A percentile compares a stretch with the other conserved stretches of the same genome.
phyloP scores from a whole-genome alignment of 352 stramenopile species.

The Phytophthora melonis region DNA sequence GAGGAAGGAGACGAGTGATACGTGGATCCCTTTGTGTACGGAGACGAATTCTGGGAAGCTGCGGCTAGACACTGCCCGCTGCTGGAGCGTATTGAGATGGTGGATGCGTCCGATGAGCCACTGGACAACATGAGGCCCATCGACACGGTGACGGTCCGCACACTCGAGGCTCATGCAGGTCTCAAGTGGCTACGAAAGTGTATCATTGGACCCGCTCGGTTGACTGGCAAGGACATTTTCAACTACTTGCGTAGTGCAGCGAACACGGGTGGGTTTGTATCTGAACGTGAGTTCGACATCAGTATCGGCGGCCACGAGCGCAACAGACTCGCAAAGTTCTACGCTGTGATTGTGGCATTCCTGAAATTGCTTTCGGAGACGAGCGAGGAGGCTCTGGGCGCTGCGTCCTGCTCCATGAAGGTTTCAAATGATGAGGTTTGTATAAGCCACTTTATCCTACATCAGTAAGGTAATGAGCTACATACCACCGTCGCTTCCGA shows the following conservation, averaged over 20 bases:
- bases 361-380: slow-evolving; percentile 3
- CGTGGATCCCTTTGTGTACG: slow-evolving; percentile 7
- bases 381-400: slow-evolving; percentile 1
- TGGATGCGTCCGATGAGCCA: not conserved
- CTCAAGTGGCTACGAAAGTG: slow-evolving; percentile 1
- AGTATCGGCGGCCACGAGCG: slow-evolving; percentile 4
- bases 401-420: not conserved
- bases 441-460: no score
- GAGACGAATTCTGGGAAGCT: slow-evolving; percentile 10
- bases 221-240: slow-evolving; percentile 7
- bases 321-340: not conserved
- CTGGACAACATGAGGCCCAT: not conserved
- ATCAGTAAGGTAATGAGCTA: no score
- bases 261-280: not conserved
- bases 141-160: not conserved
- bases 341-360: slow-evolving; percentile 2
- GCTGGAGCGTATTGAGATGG: slow-evolving; percentile 4
- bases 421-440: no score
- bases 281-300: not conserved
- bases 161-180: not conserved
- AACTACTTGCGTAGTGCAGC: not conserved
- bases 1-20: not conserved
- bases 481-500: no score
- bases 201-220: not conserved
- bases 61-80: not conserved